Percentiles rank a stretch among this genome's conserved stretches.
These are phyloP conservation scores for Leucosporidium creatinivorum DNA, from an alignment of 768 basidiomycete genomes.

Conservation along the genomic window DNA sequence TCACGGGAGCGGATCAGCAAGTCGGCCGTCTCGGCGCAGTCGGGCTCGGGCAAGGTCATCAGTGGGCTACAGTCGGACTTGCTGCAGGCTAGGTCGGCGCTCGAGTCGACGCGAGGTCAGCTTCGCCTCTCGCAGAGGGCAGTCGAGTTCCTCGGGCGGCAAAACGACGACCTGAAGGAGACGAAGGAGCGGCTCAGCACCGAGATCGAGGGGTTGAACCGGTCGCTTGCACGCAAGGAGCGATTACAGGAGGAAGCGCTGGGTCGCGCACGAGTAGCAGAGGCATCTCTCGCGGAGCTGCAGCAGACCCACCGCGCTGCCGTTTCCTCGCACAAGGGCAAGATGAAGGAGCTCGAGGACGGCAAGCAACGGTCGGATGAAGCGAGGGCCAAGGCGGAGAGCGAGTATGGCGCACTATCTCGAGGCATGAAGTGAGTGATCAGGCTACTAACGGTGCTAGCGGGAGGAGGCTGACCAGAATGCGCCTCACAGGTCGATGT, in stretches of 20 bases:
- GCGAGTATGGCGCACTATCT: constrained; percentile 71
- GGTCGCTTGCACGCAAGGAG: constrained; percentile 81
- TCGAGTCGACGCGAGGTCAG: constrained; percentile 80
- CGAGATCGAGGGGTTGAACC: constrained; percentile 81
- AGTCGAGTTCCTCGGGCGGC: constrained; percentile 51
- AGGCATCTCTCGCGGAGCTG: constrained; percentile 61
- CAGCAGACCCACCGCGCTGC: constrained; percentile 69
- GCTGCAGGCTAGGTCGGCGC: constrained; percentile 63
- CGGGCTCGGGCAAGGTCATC: constrained; percentile 71
- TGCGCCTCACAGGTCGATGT: constrained; percentile 42
- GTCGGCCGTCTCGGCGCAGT: constrained; percentile 10
- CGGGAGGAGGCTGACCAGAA: no score
- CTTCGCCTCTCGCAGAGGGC: constrained; percentile 70
- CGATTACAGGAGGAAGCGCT: constrained; percentile 78
- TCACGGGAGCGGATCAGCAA: constrained; percentile 21
- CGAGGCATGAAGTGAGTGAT: constrained; percentile 55
- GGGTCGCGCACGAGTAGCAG: constrained; percentile 77
- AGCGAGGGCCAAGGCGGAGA: constrained; percentile 59
- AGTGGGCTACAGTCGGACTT: constrained; percentile 81
- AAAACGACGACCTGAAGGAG: constrained; percentile 76
- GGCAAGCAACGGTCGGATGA: constrained; percentile 3
- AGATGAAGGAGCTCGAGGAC: constrained; percentile 58
- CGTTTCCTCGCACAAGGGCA: constrained; percentile 63
- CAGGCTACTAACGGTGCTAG: no score
- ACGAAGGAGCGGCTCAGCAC: constrained; percentile 69